phyloP scores from a whole-genome alignment of 805 yeast genomes.

The Lipomyces lipofer region DNA sequence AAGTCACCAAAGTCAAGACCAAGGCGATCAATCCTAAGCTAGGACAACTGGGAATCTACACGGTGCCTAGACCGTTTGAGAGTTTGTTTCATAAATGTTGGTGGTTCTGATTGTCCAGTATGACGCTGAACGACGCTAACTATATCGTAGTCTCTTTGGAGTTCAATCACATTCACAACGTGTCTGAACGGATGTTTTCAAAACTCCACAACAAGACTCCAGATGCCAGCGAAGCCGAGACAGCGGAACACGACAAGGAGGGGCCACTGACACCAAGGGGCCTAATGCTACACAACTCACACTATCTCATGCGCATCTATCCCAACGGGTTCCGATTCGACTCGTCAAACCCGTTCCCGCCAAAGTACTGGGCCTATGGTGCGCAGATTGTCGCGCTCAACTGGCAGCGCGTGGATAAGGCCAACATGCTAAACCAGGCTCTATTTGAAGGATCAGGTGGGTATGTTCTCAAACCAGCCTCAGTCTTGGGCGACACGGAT shows the following conservation, averaged over 20 bases:
- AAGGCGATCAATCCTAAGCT: conserved; percentile 2
- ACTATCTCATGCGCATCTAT: conserved; percentile 75
- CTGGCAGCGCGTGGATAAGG: conserved; percentile 83
- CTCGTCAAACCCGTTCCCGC: conserved; percentile 79
- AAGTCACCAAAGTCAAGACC: conserved; percentile 1
- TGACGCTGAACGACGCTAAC: not conserved
- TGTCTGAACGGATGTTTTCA: conserved; percentile 46
- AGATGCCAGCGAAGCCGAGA: not conserved
- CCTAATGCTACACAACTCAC: conserved; percentile 72
- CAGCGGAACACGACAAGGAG: conserved; percentile 59
- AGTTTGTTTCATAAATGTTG: conserved; percentile 8
- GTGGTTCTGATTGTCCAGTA: not conserved
- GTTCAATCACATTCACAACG: conserved; percentile 76
- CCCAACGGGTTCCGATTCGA: conserved; percentile 76
- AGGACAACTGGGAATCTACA: conserved; percentile 10
- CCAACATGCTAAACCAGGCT: conserved; percentile 48
- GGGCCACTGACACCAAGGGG: conserved; percentile 52
- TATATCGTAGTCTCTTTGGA: conserved; percentile 65
- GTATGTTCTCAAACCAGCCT: conserved; percentile 9
- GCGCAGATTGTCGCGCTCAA: conserved; percentile 93
- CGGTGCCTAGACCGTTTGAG: conserved; percentile 17
- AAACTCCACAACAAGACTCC: conserved; percentile 9
- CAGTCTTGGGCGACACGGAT: not conserved
- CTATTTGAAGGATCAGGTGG: conserved; percentile 52
- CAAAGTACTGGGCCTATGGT: conserved; percentile 78